Evolutionary conservation across 2,329 filamentous ascomycete genomes (phyloP).

Genomic region (Neofusicoccum parvum): DNA sequence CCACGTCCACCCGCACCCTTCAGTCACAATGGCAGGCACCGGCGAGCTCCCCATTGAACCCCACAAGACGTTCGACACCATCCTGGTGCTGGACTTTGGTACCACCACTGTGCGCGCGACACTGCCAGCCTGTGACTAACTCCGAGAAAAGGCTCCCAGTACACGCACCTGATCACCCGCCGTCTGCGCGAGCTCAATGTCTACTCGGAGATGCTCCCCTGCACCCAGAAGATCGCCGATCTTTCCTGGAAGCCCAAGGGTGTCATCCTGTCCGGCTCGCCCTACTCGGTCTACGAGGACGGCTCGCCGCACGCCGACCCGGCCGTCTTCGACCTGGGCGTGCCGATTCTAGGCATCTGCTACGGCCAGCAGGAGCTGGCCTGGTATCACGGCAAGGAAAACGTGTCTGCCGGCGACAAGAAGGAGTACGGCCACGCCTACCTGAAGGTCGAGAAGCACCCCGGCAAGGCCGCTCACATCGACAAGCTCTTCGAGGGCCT

Average conservation of each 20-base stretch:
- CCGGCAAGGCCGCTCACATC: conserved; percentile 61
- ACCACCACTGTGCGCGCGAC: conserved; percentile 3
- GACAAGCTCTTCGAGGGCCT: conserved; percentile 79
- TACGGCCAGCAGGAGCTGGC: conserved; percentile 73
- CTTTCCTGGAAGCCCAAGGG: conserved; percentile 80
- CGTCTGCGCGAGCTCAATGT: conserved; percentile 77
- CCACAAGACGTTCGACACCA: conserved; percentile 63
- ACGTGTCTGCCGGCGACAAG: conserved; percentile 68
- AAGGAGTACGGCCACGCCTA: conserved; percentile 73
- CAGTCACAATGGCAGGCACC: conserved; percentile 40
- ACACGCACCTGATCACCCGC: conserved; percentile 73
- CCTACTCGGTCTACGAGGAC: conserved; percentile 78
- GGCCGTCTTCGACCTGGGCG: conserved; percentile 73
- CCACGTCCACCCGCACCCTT: not conserved
- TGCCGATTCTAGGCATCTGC: conserved; percentile 65
- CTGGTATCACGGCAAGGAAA: conserved; percentile 63
- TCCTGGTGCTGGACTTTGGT: conserved; percentile 71
- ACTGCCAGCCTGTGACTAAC: conserved; percentile 17
- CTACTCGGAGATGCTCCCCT: conserved; percentile 86
- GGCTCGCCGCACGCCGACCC: conserved; percentile 80
- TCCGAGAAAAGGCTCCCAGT: conserved; percentile 56
- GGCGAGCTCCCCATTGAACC: conserved; percentile 47
- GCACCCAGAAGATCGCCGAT: conserved; percentile 78
- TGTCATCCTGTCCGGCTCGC: conserved; percentile 75
- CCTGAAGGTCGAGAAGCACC: conserved; percentile 61